Base-by-base conservation (phyloP, 225 moss, liverwort and hornwort genomes). In the Pseudoscleropodium purum region DNA sequence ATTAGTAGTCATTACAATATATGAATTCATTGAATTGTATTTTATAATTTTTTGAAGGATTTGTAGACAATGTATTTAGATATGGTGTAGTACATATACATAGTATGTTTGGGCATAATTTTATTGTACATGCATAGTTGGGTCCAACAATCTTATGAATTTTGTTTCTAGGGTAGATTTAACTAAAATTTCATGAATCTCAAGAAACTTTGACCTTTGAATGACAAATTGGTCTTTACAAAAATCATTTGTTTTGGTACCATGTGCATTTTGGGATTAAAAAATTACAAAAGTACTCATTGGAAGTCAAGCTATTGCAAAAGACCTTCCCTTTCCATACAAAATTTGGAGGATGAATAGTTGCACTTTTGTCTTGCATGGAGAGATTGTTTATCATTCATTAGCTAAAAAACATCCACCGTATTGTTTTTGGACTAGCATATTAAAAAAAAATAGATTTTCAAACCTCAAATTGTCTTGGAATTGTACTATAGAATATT, bases 111-210 rank as follows among this genome's bases (percentile, higher is more conserved):
- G 14, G 14, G 25, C 24, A n/a, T 39, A 33, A 34, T 36, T n/a
- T 69, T n/a, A 1, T 9, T 45, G 1, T 10, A 70, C 4, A 39
- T 68, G 10, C 18, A 36, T 1, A 19, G 1, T n/a, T 7, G 6
- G 1, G 3, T 39, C 3, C 7, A 69, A 69, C 10, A 13, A 39
- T 39, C 24, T 70, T 70, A 24, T 2, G 1, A 70, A 70, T 70
- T 24, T 70, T 39, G 70, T 23, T 39, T 6, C 1, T 13, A 39
- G 7, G 7, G 7, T 0, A 70, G 2, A 14, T 70, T 39, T 5
- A 70, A 24, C 7, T 1, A 24, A 39, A 39, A 7, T 70, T 70
- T 45, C 3, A 23, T 23, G 23, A n/a, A n/a, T 23, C n/a, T 69
- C 4, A 39, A 25, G 25, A 39, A 66, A 7, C 13, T n/a, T 51